Evolutionary conservation across 495 filamentous ascomycete species (phyloP).

Genomic region (Annulohypoxylon bovei): DNA sequence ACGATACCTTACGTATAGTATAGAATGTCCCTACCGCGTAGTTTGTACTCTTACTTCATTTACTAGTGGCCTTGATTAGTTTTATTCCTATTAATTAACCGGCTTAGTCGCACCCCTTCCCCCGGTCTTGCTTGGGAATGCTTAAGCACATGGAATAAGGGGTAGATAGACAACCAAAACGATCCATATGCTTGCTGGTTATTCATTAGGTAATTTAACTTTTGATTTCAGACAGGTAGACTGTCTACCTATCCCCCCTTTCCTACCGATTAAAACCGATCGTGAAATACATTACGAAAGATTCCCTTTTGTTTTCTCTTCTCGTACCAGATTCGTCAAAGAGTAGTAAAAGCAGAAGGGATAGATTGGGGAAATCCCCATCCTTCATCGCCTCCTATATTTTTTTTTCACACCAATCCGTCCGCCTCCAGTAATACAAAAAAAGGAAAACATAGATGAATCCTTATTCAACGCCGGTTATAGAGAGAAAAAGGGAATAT

Average conservation of each 20-base stretch:
- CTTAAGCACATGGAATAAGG: no score
- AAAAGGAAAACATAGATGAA: background rate
- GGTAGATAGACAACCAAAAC: no score
- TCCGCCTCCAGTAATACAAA: background rate
- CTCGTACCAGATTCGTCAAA: background rate
- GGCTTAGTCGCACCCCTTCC: no score
- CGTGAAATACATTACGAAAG: background rate
- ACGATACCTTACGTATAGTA: background rate
- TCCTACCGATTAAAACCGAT: background rate
- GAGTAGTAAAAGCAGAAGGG: background rate
- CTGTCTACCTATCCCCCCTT: background rate
- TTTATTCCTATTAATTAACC: no score
- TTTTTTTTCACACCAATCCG: background rate
- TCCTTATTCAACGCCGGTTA: slow-evolving; percentile 15
- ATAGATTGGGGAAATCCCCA: background rate
- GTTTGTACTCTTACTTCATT: no score
- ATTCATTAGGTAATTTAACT: background rate
- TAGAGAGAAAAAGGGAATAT: background rate
- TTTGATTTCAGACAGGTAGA: background rate
- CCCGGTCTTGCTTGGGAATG: no score
- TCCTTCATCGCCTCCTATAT: background rate
- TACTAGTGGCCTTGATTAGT: no score
- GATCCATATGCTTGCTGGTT: no score
- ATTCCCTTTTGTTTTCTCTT: background rate
- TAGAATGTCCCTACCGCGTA: background rate